Evolutionary conservation across 805 yeast species (phyloP).

Genomic region (Metschnikowia koreensis): DNA sequence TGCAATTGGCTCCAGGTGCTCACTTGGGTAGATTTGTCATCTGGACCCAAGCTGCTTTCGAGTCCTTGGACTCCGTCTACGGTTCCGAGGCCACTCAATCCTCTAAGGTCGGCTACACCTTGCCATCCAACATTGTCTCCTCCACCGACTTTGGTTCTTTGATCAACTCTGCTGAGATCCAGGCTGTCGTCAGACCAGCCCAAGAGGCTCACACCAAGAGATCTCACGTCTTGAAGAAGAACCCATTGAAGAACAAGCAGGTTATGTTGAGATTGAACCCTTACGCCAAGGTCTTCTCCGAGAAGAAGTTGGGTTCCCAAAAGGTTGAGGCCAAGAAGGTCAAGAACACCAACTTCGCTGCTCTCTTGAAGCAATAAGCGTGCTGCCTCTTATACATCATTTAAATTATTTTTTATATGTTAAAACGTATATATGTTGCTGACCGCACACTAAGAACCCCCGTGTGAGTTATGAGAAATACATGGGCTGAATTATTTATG

Average conservation of each 20-base stretch:
- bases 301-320: slow-evolving; percentile 83
- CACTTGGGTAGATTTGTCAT: slow-evolving; percentile 99
- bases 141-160: slow-evolving; percentile 95
- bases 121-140: slow-evolving; percentile 92
- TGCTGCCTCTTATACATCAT: not conserved
- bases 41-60: slow-evolving; percentile 99
- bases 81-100: slow-evolving; percentile 86
- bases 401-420: not conserved
- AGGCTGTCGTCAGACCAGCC: slow-evolving; percentile 94
- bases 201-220: slow-evolving; percentile 93
- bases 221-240: slow-evolving; percentile 94
- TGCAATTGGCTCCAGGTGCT: slow-evolving; percentile 99
- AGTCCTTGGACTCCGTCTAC: slow-evolving; percentile 95
- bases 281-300: slow-evolving; percentile 95
- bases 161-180: slow-evolving; percentile 99
- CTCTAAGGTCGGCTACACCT: slow-evolving; percentile 82
- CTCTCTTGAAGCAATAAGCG: slow-evolving; percentile 55
- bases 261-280: slow-evolving; percentile 98
- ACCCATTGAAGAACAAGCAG: slow-evolving; percentile 96
- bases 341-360: slow-evolving; percentile 67
- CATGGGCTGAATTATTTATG: slow-evolving; percentile 1
- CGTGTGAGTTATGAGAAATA: slow-evolving; percentile 11
- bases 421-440: not conserved
- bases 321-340: slow-evolving; percentile 65
- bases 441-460: not conserved